Base-by-base conservation (phyloP, 208 protist genomes). In the Herpetomonas tarakana region DNA sequence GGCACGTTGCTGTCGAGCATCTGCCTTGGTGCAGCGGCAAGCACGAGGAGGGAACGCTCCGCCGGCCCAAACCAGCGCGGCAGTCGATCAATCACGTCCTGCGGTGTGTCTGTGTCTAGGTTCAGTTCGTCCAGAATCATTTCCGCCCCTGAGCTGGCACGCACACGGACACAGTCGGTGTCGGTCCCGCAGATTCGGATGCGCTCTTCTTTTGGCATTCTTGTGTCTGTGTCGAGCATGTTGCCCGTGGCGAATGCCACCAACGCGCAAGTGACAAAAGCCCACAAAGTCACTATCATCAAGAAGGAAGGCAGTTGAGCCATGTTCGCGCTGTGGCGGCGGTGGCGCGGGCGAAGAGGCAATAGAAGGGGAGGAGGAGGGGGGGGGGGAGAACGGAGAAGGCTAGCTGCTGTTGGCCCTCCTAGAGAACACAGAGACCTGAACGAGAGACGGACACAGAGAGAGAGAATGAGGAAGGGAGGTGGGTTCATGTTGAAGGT, bases 31-130 rank as follows among this genome's bases (percentile, higher is more conserved):
- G 22, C 12, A 18, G 19, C 9, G 16, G 11, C 44, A 4, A 78
- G 61, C 21, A 55, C 26, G 16, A 70, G 31, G 16, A 70, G 31
- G 2, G 39, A 69, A 14, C 57, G 53, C 45, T 46, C 31, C 3
- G 35, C 7, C 9, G 58, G 58, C 3, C 65, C 69, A 55, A 78
- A 78, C 66, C 67, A 78, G 30, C 35, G 12, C 24, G 66, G 72
- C 29, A 71, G 41, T 22, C 56, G 41, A 18, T 35, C 25, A 11
- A 57, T 2, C 18, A 78, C 54, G 28, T 50, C 61, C 19, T 31
- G 61, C 14, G 65, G 52, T 18, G 65, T 78, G 22, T 74, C 49
- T 3, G n/a, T 54, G 7, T 62, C 30, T 1, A 68, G 30, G 39
- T 64, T 27, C n/a, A 74, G 61, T 19, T 46, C 68, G 47, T 74